These are phyloP conservation scores for Xylariaceae sp. DNA, from an alignment of 2,329 filamentous ascomycete species.

Conservation along the genomic window DNA sequence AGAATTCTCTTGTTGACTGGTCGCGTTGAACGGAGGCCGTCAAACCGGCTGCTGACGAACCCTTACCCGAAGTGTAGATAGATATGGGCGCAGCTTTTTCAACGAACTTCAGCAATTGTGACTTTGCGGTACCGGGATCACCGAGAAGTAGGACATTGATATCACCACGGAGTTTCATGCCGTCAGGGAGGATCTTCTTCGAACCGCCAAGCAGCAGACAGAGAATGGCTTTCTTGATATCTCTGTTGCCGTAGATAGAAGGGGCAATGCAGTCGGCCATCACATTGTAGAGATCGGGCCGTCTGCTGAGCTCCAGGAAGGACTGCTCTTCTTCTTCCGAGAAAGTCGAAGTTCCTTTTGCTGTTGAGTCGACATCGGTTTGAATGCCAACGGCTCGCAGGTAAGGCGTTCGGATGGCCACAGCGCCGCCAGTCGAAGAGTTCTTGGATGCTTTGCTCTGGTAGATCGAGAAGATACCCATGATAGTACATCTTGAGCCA, in stretches of 20 bases:
- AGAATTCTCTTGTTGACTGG: conserved; percentile 88
- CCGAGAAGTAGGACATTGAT: conserved; percentile 96
- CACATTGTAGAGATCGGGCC: conserved; percentile 85
- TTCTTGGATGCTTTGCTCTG: conserved; percentile 84
- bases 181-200: conserved; percentile 95
- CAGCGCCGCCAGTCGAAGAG: conserved; percentile 66
- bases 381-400: conserved; percentile 88
- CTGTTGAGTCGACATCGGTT: conserved; percentile 81
- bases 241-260: conserved; percentile 90
- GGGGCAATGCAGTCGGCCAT: conserved; percentile 92
- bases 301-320: conserved; percentile 82
- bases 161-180: conserved; percentile 95
- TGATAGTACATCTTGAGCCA: conserved; percentile 88
- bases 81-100: conserved; percentile 94
- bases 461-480: conserved; percentile 97
- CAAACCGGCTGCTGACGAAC: conserved; percentile 93
- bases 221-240: conserved; percentile 96
- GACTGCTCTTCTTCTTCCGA: conserved; percentile 96
- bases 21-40: conserved; percentile 96
- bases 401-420: conserved; percentile 94
- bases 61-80: conserved; percentile 98
- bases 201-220: conserved; percentile 91
- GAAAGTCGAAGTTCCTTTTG: conserved; percentile 78
- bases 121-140: conserved; percentile 97
- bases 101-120: conserved; percentile 93